Evolutionary conservation across 345 rosid genomes (phyloP).

Genomic region (Leavenworthia alabamica): DNA sequence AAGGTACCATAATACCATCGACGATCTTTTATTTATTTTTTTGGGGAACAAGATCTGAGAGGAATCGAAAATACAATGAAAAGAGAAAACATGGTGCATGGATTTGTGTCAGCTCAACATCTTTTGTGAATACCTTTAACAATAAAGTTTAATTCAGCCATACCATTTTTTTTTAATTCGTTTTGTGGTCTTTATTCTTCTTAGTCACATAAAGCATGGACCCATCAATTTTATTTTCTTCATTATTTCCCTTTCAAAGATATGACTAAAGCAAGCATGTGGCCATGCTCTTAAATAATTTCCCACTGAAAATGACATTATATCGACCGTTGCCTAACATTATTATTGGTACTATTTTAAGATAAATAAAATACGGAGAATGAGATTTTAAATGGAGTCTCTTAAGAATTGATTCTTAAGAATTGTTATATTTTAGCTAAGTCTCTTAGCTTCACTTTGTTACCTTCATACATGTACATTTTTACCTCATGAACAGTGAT

Average conservation of each 20-base stretch:
- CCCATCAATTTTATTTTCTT: conserved; percentile 19
- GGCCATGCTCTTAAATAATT: conserved; percentile 23
- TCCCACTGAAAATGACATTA: conserved; percentile 32
- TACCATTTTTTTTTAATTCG: neutral
- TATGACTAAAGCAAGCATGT: conserved; percentile 23
- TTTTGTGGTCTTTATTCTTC: neutral
- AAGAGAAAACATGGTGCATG: conserved; percentile 31
- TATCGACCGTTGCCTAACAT: conserved; percentile 21
- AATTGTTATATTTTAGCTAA: neutral
- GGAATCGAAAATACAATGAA: neutral
- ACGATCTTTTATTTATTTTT: neutral
- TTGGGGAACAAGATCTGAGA: conserved; percentile 15
- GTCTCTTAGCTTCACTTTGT: neutral
- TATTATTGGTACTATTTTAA: conserved; percentile 23
- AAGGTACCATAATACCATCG: neutral
- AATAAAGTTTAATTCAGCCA: conserved; percentile 24
- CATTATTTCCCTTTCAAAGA: conserved; percentile 15
- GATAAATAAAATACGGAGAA: neutral
- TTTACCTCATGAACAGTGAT: neutral
- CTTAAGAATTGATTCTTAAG: neutral
- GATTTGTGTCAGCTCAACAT: conserved; percentile 25
- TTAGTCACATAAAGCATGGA: conserved; percentile 29
- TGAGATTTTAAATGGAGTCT: neutral
- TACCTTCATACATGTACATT: neutral
- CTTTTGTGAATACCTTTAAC: conserved; percentile 12